Percentiles rank a stretch among this genome's conserved stretches.
phyloP scores from a whole-genome alignment of 345 rosid genomes.

The Boechera stricta region DNA sequence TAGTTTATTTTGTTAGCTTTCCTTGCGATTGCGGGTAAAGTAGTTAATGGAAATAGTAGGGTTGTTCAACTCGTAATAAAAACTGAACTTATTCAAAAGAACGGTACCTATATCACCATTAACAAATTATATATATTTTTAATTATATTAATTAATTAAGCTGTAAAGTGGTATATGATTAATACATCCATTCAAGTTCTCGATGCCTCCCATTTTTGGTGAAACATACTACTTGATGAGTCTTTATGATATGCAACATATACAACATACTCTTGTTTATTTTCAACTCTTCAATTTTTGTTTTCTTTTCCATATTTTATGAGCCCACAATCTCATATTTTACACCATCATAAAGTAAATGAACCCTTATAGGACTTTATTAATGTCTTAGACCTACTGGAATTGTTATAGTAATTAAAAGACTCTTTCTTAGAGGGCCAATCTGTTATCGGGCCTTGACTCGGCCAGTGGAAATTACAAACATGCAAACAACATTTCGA shows the following conservation, averaged over 20 bases:
- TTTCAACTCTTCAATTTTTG: slow-evolving; percentile 4
- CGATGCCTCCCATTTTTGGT: slow-evolving; percentile 16
- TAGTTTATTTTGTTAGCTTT: background rate
- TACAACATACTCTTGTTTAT: slow-evolving; percentile 10
- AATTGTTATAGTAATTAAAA: background rate
- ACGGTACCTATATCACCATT: background rate
- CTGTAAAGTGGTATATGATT: background rate
- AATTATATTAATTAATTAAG: background rate
- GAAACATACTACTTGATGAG: slow-evolving; percentile 5
- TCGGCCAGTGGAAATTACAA: background rate
- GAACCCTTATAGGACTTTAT: background rate
- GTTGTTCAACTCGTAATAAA: slow-evolving; percentile 17
- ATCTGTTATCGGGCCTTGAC: slow-evolving; percentile 15
- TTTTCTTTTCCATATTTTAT: background rate
- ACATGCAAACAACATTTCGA: background rate
- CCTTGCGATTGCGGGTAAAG: slow-evolving; percentile 14
- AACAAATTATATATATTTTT: background rate
- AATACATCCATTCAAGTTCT: slow-evolving; percentile 5
- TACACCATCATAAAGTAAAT: slow-evolving; percentile 3
- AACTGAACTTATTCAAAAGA: slow-evolving; percentile 7
- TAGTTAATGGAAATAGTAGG: background rate
- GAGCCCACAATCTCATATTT: background rate
- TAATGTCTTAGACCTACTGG: background rate
- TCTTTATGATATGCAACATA: background rate
- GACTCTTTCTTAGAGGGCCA: slow-evolving; percentile 2